These are phyloP conservation scores for Candida maltosa DNA, from an alignment of 805 yeast genomes.

Conservation along the genomic window DNA sequence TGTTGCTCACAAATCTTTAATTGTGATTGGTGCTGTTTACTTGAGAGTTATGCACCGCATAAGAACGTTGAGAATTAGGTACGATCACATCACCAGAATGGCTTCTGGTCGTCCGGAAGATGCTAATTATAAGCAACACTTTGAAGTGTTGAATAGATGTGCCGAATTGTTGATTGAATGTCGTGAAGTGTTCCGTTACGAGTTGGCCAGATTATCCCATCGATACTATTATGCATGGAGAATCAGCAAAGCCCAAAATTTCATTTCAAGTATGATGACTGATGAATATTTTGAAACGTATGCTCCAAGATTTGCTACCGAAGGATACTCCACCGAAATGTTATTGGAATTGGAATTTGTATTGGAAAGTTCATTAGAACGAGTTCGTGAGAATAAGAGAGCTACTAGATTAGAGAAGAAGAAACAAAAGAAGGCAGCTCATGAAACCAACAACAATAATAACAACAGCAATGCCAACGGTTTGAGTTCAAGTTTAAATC, in stretches of 20 bases:
- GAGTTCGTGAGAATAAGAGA: slow-evolving; percentile 10
- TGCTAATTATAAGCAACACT: slow-evolving; percentile 8
- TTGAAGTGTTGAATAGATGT: slow-evolving; percentile 7
- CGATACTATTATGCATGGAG: slow-evolving; percentile 69
- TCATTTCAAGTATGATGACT: slow-evolving; percentile 32
- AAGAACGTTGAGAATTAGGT: slow-evolving; percentile 9
- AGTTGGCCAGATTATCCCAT: slow-evolving; percentile 43
- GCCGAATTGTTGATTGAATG: slow-evolving; percentile 10
- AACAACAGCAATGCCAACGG: not conserved
- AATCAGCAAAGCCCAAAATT: slow-evolving; percentile 54
- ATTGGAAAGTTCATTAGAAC: slow-evolving; percentile 17
- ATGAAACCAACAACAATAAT: not conserved
- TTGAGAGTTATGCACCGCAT: slow-evolving; percentile 15
- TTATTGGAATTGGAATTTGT: slow-evolving; percentile 18
- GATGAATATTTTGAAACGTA: slow-evolving; percentile 19
- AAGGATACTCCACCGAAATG: slow-evolving; percentile 14
- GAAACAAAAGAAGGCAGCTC: not conserved
- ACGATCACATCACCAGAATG: slow-evolving; percentile 5
- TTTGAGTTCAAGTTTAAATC: not conserved
- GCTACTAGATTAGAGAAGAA: not conserved
- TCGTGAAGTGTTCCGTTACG: slow-evolving; percentile 12
- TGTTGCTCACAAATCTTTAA: slow-evolving; percentile 25
- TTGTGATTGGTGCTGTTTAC: slow-evolving; percentile 20
- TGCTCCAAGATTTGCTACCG: slow-evolving; percentile 4
- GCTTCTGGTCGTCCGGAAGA: slow-evolving; percentile 5